Conservation (phyloP, 1,284 basidiomycete genomes). For the Puccinia brachypodii region DNA sequence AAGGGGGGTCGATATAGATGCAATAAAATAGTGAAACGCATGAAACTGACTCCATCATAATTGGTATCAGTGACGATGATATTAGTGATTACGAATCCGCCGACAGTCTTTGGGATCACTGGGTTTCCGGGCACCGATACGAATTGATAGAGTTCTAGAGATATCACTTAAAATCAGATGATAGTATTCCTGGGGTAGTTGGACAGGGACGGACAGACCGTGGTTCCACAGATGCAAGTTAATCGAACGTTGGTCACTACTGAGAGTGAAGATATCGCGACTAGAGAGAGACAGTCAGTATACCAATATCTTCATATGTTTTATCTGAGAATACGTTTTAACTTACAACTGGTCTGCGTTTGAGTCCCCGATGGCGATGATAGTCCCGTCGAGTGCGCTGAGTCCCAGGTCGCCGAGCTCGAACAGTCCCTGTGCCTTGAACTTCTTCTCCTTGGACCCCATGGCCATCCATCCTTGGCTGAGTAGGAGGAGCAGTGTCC, state of each 20-base stretch:
- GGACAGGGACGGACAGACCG: conserved; percentile 60
- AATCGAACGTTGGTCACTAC: conserved; percentile 70
- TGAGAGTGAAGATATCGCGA: conserved; percentile 76
- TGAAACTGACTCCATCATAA: conserved; percentile 30
- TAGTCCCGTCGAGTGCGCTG: conserved; percentile 64
- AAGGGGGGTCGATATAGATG: too few species aligned
- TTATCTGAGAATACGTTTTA: conserved; percentile 7
- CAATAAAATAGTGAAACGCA: too few species aligned
- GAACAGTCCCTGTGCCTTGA: conserved; percentile 76
- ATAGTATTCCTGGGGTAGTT: background rate
- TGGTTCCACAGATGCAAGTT: conserved; percentile 81
- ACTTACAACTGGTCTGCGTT: conserved; percentile 90
- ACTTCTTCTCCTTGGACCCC: conserved; percentile 24
- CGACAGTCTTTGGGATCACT: conserved; percentile 23
- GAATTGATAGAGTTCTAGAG: conserved; percentile 29
- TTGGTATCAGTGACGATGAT: conserved; percentile 42
- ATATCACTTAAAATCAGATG: background rate
- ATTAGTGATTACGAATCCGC: conserved; percentile 42
- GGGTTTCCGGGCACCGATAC: conserved; percentile 23
- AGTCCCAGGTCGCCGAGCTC: conserved; percentile 79
- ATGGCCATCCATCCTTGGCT: background rate
- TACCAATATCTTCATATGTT: background rate
- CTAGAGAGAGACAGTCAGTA: conserved; percentile 60
- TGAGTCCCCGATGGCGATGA: conserved; percentile 89
- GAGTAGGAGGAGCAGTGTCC: background rate